Conservation (phyloP, 805 yeast species). For the Saturnispora bothae region DNA sequence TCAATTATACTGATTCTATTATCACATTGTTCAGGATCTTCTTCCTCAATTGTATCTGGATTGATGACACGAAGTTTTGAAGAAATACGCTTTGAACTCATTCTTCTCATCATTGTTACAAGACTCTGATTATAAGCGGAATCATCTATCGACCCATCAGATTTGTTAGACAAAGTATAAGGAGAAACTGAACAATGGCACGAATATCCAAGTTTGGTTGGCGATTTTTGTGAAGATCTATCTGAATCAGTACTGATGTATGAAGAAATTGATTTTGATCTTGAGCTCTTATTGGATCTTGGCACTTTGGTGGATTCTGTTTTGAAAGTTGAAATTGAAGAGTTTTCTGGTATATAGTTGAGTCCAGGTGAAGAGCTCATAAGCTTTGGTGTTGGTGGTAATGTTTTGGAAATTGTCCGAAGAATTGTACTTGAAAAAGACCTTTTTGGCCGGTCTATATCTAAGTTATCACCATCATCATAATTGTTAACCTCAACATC, state of each 20-base stretch:
- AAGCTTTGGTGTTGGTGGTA: constrained; percentile 13
- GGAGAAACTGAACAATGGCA: no score
- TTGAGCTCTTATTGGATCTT: neutral
- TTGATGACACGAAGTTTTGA: constrained; percentile 47
- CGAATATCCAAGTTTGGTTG: no score
- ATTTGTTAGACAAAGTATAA: constrained; percentile 1
- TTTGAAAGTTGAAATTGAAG: constrained; percentile 13
- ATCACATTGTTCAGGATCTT: neutral
- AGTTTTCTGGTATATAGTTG: constrained; percentile 15
- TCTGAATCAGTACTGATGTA: constrained; percentile 2
- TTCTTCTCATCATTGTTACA: constrained; percentile 5
- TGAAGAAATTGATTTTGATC: constrained; percentile 1
- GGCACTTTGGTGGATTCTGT: constrained; percentile 5
- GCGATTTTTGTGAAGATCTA: neutral
- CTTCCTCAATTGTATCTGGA: constrained; percentile 33
- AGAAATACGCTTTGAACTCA: constrained; percentile 47
- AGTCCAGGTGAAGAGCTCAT: constrained; percentile 7
- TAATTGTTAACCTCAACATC: constrained; percentile 23
- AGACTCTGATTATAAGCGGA: constrained; percentile 2
- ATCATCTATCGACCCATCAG: constrained; percentile 6
- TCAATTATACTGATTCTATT: constrained; percentile 3
- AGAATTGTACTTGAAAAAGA: constrained; percentile 2
- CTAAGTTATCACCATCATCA: constrained; percentile 33
- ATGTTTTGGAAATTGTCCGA: constrained; percentile 1
- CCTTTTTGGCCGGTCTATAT: constrained; percentile 26